These are phyloP conservation scores for Fraxinus excelsior DNA, from an alignment of 257 asterid genomes.

Conservation along the genomic window DNA sequence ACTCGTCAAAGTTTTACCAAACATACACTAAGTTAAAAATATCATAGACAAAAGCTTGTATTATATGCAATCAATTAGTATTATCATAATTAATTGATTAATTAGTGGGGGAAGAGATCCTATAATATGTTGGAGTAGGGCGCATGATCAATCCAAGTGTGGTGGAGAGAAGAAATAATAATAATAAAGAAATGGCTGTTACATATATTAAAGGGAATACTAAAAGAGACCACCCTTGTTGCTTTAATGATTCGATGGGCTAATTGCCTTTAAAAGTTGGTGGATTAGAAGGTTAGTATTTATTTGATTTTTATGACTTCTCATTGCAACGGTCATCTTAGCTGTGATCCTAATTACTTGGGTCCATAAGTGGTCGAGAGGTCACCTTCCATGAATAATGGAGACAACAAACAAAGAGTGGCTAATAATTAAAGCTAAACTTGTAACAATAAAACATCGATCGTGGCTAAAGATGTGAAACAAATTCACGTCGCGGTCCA, in stretches of 20 bases:
- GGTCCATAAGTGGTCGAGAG: conserved; percentile 28
- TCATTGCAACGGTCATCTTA: conserved; percentile 4
- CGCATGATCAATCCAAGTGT: background rate
- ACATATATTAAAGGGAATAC: background rate
- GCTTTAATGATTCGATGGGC: background rate
- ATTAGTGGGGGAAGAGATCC: background rate
- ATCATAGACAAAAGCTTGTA: too few species aligned
- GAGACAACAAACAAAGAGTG: background rate
- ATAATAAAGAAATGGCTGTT: background rate
- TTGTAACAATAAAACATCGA: too few species aligned
- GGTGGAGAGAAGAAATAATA: background rate
- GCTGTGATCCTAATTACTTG: conserved; percentile 6
- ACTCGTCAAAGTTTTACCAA: too few species aligned
- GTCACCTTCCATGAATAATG: conserved; percentile 26
- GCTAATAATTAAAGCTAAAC: too few species aligned
- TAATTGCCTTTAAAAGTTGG: background rate
- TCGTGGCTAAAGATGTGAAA: too few species aligned
- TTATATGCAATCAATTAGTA: background rate
- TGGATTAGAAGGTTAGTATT: conserved; percentile 7
- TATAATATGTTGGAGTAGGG: background rate
- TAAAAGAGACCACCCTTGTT: background rate
- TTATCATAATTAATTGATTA: background rate
- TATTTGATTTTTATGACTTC: background rate
- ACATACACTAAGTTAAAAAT: too few species aligned
- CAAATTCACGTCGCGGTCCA: too few species aligned